A percentile compares a stretch with the other conserved stretches of the same genome.
Conservation (phyloP, 2,329 filamentous ascomycete genomes). For the Harringtonia lauricola region DNA sequence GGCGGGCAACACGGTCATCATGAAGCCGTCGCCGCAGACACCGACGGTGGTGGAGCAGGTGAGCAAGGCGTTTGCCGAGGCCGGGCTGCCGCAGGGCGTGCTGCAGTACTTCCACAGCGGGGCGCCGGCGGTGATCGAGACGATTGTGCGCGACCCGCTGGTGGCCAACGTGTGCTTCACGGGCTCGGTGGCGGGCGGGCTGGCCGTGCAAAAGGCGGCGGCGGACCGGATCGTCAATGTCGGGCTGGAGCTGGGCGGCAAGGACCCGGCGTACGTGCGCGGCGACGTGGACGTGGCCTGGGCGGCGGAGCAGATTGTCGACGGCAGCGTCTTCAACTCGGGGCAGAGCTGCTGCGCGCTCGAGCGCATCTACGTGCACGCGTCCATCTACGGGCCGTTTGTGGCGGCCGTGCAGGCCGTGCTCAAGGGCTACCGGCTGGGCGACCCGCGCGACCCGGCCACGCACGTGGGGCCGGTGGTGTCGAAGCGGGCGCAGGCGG, state of each 20-base stretch:
- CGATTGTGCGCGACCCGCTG: constrained; percentile 64
- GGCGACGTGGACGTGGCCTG: constrained; percentile 78
- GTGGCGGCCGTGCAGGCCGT: constrained; percentile 70
- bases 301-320: constrained; percentile 90
- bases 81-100: constrained; percentile 72
- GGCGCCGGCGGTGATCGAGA: constrained; percentile 63
- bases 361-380: constrained; percentile 84
- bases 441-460: constrained; percentile 69
- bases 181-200: constrained; percentile 77
- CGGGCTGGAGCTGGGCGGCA: constrained; percentile 84
- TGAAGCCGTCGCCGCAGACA: constrained; percentile 93
- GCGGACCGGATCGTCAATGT: constrained; percentile 76
- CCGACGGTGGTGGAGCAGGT: constrained; percentile 85
- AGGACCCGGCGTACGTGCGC: constrained; percentile 86
- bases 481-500: constrained; percentile 65
- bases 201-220: constrained; percentile 77
- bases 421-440: constrained; percentile 70
- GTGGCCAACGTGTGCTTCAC: constrained; percentile 86
- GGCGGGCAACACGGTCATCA: constrained; percentile 79
- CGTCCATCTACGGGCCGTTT: constrained; percentile 74
- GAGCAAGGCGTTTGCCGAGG: constrained; percentile 62
- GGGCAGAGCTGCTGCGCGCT: constrained; percentile 96
- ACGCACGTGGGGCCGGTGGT: constrained; percentile 86
- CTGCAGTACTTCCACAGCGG: constrained; percentile 90
- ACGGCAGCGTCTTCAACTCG: constrained; percentile 94